Evolutionary conservation across 352 stramenopile genomes (phyloP), one percentile per base, ranked within the genome.

Genomic region (Globisporangium sylvaticum): DNA sequence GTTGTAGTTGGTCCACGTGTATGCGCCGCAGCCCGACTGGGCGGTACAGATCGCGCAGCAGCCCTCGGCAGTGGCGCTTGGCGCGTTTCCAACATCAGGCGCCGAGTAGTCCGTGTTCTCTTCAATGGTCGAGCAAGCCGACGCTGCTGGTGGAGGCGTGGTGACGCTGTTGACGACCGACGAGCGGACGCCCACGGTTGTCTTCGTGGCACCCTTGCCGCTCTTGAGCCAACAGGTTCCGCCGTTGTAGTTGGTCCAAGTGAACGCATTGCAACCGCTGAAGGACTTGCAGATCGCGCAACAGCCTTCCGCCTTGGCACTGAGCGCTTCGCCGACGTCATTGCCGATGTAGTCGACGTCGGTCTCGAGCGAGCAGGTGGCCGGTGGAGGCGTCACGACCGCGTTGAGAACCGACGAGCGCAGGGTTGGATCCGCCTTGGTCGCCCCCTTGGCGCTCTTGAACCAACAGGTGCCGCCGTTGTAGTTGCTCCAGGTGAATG

Each of bases 401-500:
- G 32, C 32, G 2, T 39, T 39, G 8, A 39, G 27, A 24, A 14
- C 53, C 12, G 53, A 59, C 18, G 53, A 59, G 31, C 54, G 54
- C 29, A 59, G 18, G 31, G 12, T 42, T n/a, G 53, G 14, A n/a
- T 59, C 53, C 27, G 25, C 8, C 53, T 59, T 59, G 12, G 53
- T 59, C 3, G 68, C 62, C 2, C 44, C 44, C 20, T 71, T 48
- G 39, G 14, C 37, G 24, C 66, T 81, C 71, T 89, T 90, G 42
- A 89, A 71, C 70, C 75, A 89, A 62, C 81, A 88, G 15, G 75
- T 87, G 6, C 81, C 81, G 12, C 74, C 69, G 44, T 81, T 83
- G 70, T 71, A 75, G 62, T 76, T 78, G 14, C 56, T 84, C 82
- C 82, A 90, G 0, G 78, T 73, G 71, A 75, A 89, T 0, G 75